Evolutionary conservation across 495 filamentous ascomycete species (phyloP).

Genomic region (Emericellopsis terricola): DNA sequence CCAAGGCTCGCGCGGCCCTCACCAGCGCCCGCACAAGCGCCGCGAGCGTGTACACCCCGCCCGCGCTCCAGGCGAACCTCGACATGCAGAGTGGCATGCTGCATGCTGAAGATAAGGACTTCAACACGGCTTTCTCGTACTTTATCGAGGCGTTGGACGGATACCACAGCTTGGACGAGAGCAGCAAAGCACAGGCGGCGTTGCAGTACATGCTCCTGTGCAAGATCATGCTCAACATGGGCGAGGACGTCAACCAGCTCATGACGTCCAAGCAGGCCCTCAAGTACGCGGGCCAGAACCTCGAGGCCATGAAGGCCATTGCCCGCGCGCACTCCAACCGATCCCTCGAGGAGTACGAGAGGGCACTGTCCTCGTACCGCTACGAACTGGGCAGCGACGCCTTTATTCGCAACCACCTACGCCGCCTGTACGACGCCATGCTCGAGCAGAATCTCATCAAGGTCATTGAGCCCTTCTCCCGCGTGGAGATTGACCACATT

Average conservation of each 20-base stretch:
- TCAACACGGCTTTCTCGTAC: conserved; percentile 95
- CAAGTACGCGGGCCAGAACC: conserved; percentile 82
- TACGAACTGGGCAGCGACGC: conserved; percentile 82
- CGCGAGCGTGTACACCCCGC: conserved; percentile 91
- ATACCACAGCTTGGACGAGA: conserved; percentile 82
- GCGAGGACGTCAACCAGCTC: conserved; percentile 83
- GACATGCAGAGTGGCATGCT: conserved; percentile 99
- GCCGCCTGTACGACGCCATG: conserved; percentile 92
- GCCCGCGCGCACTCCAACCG: conserved; percentile 89
- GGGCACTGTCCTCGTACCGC: conserved; percentile 70
- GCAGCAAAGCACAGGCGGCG: conserved; percentile 68
- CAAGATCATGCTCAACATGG: conserved; percentile 98
- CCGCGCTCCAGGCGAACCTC: conserved; percentile 81
- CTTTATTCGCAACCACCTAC: conserved; percentile 90
- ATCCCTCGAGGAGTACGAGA: conserved; percentile 89
- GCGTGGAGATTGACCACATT: conserved; percentile 91
- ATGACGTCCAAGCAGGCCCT: conserved; percentile 88
- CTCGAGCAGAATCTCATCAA: conserved; percentile 97
- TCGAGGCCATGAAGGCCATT: conserved; percentile 98
- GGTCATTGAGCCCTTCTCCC: conserved; percentile 94
- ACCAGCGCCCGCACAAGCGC: conserved; percentile 88
- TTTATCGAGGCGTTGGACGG: conserved; percentile 98
- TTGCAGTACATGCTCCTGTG: conserved; percentile 99
- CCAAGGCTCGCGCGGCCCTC: conserved; percentile 88
- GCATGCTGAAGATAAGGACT: conserved; percentile 95